A percentile compares a stretch with the other conserved stretches of the same genome.
Conservation (phyloP, 495 filamentous ascomycete species). For the Bryoglossum gracile region DNA sequence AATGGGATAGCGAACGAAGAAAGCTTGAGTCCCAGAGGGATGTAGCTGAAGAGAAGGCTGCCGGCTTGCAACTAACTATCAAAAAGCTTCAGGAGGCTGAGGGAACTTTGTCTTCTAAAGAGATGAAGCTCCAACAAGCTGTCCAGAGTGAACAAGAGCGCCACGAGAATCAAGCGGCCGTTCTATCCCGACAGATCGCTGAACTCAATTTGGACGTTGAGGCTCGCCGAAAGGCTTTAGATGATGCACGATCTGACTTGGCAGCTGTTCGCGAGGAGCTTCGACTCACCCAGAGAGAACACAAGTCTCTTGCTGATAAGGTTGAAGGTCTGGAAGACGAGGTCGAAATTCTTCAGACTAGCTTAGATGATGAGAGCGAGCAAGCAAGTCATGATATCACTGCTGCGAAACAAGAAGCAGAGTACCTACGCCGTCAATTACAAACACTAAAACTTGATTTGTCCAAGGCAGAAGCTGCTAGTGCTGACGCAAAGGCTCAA, state of each 20-base stretch:
- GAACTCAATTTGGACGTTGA: slow-evolving; percentile 51
- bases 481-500: slow-evolving; percentile 43
- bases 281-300: slow-evolving; percentile 56
- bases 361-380: slow-evolving; percentile 67
- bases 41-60: slow-evolving; percentile 59
- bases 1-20: slow-evolving; percentile 61
- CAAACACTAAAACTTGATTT: slow-evolving; percentile 37
- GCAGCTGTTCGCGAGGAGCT: slow-evolving; percentile 59
- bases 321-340: slow-evolving; percentile 74
- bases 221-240: slow-evolving; percentile 44
- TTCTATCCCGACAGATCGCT: slow-evolving; percentile 47
- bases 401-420: slow-evolving; percentile 40
- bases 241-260: slow-evolving; percentile 50
- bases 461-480: slow-evolving; percentile 32
- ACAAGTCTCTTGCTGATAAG: slow-evolving; percentile 56
- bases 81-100: slow-evolving; percentile 63
- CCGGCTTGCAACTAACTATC: slow-evolving; percentile 64
- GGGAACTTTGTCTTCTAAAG: slow-evolving; percentile 56
- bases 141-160: slow-evolving; percentile 52
- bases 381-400: slow-evolving; percentile 49
- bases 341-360: slow-evolving; percentile 65
- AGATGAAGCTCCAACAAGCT: slow-evolving; percentile 56
- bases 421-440: slow-evolving; percentile 44
- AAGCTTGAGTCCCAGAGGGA: slow-evolving; percentile 58
- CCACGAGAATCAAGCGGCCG: slow-evolving; percentile 47